Conservation (phyloP, 2,329 filamentous ascomycete species). For the Furcasterigmium furcatum region DNA sequence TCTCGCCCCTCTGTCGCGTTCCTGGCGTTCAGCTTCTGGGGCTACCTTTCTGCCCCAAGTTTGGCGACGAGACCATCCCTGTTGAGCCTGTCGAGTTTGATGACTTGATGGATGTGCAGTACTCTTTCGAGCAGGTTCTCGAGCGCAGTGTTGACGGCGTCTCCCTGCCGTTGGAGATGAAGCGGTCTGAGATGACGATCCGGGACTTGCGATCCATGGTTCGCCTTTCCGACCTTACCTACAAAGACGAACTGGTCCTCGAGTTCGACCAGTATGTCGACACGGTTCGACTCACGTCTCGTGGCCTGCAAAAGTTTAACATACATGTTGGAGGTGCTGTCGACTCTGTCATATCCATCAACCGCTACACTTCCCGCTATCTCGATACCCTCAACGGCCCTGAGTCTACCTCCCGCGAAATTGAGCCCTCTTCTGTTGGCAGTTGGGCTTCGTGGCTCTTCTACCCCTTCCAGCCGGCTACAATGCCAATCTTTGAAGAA, state of each 20-base stretch:
- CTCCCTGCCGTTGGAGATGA: constrained; percentile 74
- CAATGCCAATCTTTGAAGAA: constrained; percentile 49
- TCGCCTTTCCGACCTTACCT: constrained; percentile 64
- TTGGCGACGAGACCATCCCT: constrained; percentile 17
- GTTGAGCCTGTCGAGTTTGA: constrained; percentile 60
- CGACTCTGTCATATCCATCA: constrained; percentile 71
- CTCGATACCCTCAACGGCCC: constrained; percentile 55
- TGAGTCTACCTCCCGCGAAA: constrained; percentile 17
- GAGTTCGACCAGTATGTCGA: constrained; percentile 78
- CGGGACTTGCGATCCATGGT: constrained; percentile 73
- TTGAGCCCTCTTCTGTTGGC: constrained; percentile 28
- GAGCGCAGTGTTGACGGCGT: constrained; percentile 63
- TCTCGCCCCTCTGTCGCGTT: constrained; percentile 68
- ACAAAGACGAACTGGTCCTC: constrained; percentile 66
- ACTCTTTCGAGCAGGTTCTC: constrained; percentile 73
- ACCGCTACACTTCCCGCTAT: constrained; percentile 70
- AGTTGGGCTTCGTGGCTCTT: constrained; percentile 43
- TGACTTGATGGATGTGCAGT: constrained; percentile 69
- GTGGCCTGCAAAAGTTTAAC: constrained; percentile 72
- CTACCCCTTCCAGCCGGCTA: constrained; percentile 59
- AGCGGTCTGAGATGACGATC: constrained; percentile 69
- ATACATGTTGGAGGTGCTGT: constrained; percentile 70
- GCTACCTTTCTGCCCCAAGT: constrained; percentile 59
- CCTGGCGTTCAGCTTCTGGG: constrained; percentile 61
- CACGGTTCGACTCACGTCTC: constrained; percentile 59